Evolutionary conservation across 2,329 filamentous ascomycete species (phyloP).

Genomic region (Botrytis fabae): DNA sequence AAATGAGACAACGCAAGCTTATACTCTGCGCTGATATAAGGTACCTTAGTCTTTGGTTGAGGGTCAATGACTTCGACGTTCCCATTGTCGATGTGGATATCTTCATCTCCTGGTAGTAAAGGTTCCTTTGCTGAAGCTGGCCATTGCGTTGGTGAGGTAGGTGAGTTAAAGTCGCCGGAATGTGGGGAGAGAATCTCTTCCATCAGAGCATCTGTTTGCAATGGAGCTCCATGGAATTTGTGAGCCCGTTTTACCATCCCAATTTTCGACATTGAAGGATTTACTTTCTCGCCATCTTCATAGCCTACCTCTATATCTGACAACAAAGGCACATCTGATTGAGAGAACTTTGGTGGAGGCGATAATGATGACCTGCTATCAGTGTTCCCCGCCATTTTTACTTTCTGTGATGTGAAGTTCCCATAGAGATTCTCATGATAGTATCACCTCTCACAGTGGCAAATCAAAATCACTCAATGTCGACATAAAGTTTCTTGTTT

Average conservation of each 20-base stretch:
- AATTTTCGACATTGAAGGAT: not conserved
- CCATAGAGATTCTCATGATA: not conserved
- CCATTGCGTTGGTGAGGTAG: not conserved
- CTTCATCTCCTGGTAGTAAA: conserved; percentile 6
- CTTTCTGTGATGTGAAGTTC: not conserved
- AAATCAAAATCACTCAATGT: not conserved
- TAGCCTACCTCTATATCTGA: not conserved
- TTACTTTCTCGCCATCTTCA: not conserved
- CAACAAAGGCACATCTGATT: conserved; percentile 9
- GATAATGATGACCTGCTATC: not conserved
- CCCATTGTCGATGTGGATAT: not conserved
- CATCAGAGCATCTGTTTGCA: conserved; percentile 14
- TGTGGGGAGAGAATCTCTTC: not conserved
- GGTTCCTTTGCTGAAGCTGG: conserved; percentile 16
- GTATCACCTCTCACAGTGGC: not conserved
- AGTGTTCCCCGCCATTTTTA: conserved; percentile 10
- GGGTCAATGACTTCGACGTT: not conserved
- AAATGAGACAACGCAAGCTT: conserved; percentile 16
- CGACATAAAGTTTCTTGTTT: not conserved
- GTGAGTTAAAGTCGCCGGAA: not conserved
- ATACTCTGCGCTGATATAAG: conserved; percentile 14
- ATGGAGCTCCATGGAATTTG: not conserved
- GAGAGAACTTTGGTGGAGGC: not conserved
- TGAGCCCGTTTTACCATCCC: not conserved
- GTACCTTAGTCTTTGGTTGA: not conserved